Evolutionary conservation across 2,329 filamentous ascomycete species (phyloP).

Genomic region (Ophiostoma perfectum): DNA sequence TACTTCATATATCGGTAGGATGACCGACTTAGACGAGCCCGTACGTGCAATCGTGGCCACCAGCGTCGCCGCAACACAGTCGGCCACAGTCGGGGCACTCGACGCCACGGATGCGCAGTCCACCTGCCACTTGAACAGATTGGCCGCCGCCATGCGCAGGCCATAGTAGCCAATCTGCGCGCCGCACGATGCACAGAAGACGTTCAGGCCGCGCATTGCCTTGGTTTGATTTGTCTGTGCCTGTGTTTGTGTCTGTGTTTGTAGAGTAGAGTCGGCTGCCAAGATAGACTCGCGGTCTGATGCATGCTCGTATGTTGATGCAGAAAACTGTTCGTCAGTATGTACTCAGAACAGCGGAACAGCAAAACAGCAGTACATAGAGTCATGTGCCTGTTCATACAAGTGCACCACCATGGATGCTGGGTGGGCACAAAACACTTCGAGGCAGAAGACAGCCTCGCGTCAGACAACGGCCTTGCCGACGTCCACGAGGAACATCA

Average conservation of each 20-base stretch:
- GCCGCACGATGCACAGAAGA: conserved; percentile 45
- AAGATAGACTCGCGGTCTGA: not conserved
- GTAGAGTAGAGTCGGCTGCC: not conserved
- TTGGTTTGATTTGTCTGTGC: not conserved
- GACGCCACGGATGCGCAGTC: not conserved
- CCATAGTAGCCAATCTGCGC: conserved; percentile 46
- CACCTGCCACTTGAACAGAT: conserved; percentile 55
- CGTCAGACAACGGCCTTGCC: not conserved
- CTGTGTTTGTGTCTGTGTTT: not conserved
- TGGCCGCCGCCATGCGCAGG: conserved; percentile 41
- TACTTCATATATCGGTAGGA: conserved; percentile 38
- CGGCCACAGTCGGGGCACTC: conserved; percentile 34
- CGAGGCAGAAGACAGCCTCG: not conserved
- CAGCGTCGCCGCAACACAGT: conserved; percentile 51
- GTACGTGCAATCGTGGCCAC: conserved; percentile 51
- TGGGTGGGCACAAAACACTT: conserved; percentile 8
- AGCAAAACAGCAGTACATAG: too few species aligned
- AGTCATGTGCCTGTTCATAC: conserved; percentile 21
- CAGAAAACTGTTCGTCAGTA: conserved; percentile 15
- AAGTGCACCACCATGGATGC: conserved; percentile 41
- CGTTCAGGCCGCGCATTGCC: conserved; percentile 32
- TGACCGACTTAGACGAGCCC: conserved; percentile 52
- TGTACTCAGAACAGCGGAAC: conserved; percentile 24
- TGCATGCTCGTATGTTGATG: not conserved
- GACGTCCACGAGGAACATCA: not conserved